Evolutionary conservation across 192 early-diverging fungal species (phyloP).

Genomic region (Coemansia sp.): DNA sequence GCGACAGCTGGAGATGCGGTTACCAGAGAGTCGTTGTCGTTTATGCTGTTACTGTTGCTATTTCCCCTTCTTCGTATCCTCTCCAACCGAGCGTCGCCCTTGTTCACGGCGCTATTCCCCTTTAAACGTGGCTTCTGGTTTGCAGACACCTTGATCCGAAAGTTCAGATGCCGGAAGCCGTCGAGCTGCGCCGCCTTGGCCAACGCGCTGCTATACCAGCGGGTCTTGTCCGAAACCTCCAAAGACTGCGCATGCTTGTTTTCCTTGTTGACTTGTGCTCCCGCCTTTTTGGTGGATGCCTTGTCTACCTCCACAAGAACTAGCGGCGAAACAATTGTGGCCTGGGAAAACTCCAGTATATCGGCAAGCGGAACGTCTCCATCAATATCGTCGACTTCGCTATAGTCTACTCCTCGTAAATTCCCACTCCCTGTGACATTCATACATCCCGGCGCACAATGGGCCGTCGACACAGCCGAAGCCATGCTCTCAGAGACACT

Average conservation of each 20-base stretch:
- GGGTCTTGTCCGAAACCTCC: constrained; percentile 18
- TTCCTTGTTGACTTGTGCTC: neutral
- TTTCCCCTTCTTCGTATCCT: constrained; percentile 14
- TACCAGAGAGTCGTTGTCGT: neutral
- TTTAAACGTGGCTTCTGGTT: neutral
- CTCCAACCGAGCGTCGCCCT: neutral
- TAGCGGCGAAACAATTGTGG: constrained; percentile 3
- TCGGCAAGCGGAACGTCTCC: constrained; percentile 33
- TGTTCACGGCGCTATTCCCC: neutral
- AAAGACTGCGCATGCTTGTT: neutral
- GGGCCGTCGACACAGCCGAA: neutral
- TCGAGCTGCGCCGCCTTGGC: constrained; percentile 30
- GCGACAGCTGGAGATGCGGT: neutral
- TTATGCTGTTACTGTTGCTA: neutral
- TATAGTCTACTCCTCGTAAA: neutral
- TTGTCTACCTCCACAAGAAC: neutral
- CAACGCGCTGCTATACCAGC: constrained; percentile 30
- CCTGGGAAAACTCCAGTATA: constrained; percentile 10
- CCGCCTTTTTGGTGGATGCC: neutral
- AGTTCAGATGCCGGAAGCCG: constrained; percentile 30
- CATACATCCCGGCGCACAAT: neutral
- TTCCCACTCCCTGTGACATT: neutral
- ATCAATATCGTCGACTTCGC: neutral
- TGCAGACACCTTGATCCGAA: constrained; percentile 18
- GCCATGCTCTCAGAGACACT: neutral